Evolutionary conservation across 140 eudicot genomes (phyloP).

Genomic region (Cichorium intybus): DNA sequence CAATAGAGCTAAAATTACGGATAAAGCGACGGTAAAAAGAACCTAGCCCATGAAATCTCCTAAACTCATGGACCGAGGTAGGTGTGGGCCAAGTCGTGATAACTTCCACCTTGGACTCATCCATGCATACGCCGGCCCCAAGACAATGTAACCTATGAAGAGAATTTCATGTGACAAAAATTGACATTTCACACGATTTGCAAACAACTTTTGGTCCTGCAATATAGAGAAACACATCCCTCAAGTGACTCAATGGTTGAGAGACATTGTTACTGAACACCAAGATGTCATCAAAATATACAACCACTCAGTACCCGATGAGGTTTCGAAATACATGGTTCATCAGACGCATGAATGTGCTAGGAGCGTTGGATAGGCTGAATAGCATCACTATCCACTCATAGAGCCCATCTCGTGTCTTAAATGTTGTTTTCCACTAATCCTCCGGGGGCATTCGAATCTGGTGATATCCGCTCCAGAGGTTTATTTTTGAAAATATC

Average conservation of each 20-base stretch:
- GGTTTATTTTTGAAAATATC: no score
- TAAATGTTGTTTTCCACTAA: neutral
- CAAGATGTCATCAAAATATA: neutral
- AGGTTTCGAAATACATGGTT: neutral
- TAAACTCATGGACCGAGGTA: neutral
- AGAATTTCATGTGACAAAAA: neutral
- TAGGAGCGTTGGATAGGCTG: neutral
- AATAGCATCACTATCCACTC: neutral
- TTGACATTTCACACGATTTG: neutral
- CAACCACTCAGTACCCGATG: neutral
- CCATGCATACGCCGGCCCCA: neutral
- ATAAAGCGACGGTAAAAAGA: slow-evolving; percentile 5
- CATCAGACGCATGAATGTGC: neutral
- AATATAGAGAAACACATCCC: neutral
- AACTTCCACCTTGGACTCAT: slow-evolving; percentile 2
- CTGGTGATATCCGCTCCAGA: no score
- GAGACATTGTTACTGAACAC: neutral
- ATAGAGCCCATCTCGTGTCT: neutral
- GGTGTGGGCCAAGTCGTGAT: no score
- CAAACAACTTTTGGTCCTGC: neutral
- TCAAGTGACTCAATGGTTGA: neutral
- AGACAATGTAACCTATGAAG: neutral
- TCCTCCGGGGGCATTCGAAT: neutral
- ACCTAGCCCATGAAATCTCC: slow-evolving; percentile 5
- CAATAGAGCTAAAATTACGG: no score